These are phyloP conservation scores for Plasmopara halstedii DNA, from an alignment of 352 stramenopile genomes.

Conservation along the genomic window DNA sequence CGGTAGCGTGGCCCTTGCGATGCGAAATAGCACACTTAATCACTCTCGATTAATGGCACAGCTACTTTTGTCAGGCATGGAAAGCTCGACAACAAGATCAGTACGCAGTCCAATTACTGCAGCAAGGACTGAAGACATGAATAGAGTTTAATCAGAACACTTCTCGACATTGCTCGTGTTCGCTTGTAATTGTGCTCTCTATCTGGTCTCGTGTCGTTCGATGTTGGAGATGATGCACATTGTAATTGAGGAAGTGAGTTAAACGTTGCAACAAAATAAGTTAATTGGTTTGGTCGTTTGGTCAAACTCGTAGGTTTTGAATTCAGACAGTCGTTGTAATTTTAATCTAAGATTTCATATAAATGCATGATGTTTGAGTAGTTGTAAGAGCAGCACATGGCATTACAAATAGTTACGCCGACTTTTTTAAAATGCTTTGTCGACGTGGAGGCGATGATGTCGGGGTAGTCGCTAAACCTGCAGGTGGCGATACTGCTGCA, in stretches of 20 bases:
- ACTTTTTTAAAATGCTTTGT: slow-evolving; percentile 20
- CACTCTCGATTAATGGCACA: slow-evolving; percentile 56
- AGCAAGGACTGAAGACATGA: slow-evolving; percentile 47
- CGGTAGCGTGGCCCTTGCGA: slow-evolving; percentile 34
- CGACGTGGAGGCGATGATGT: slow-evolving; percentile 13
- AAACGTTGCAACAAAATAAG: slow-evolving; percentile 21
- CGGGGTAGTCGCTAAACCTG: neutral
- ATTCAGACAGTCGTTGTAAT: too few species aligned
- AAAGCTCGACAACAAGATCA: slow-evolving; percentile 15
- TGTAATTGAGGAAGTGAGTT: slow-evolving; percentile 4
- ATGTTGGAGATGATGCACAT: slow-evolving; percentile 11
- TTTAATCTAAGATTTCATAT: neutral
- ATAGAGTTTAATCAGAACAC: slow-evolving; percentile 57
- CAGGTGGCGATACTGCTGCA: neutral
- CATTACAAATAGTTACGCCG: neutral
- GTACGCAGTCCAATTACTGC: slow-evolving; percentile 21
- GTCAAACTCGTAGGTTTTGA: too few species aligned
- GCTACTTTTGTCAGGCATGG: slow-evolving; percentile 33
- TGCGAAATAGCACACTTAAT: slow-evolving; percentile 48
- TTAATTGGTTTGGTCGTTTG: slow-evolving; percentile 14
- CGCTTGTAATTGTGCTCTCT: slow-evolving; percentile 10
- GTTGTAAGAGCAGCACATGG: neutral
- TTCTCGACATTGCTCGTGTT: too few species aligned
- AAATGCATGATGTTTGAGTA: neutral
- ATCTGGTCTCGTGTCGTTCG: slow-evolving; percentile 7